Base-by-base conservation (phyloP, 169 alveolate genomes). In the Cyclospora cayetanensis region DNA sequence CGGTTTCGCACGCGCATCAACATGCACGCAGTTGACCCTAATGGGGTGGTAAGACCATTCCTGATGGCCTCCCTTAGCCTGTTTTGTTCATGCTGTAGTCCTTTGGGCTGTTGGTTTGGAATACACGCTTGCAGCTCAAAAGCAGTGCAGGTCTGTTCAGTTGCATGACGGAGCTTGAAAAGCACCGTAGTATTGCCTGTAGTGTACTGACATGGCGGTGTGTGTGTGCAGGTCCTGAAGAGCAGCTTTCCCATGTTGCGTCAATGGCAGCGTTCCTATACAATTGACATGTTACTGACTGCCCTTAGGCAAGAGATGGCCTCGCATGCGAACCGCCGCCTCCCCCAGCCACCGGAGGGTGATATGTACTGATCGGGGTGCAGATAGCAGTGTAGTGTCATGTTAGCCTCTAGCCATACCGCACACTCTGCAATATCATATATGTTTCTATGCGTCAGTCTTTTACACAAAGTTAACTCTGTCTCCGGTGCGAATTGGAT, bases 291-390 rank as follows among this genome's bases (percentile, higher is more conserved):
- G 25, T 96, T 98, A 43, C 92, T 98, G 65, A 95, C 96, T 15
- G 98, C 97, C 41, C 93, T 98, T 39, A 96, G 99, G 91, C 97
- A 97, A 66, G 99, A 98, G 87, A 98, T 98, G 99, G 96, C 97
- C 82, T 89, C 96, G 0, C 94, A 96, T 42, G 95, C 96, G 29
- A 98, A 97, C 85, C 96, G 98, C 89, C 92, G 98, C 90, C 95
- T 97, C 42, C 97, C 96, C 27, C 99, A 98, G 93, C 99, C 99
- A n/a, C 98, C 98, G n/a, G 99, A 98, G 94, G 99, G 99, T 34
- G 96, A 96, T 31, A 94, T 89, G 90, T 98, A 97, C 93, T 93
- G 87, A 77, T 11, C 55, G 7, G 60, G 7, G 60, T 15, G 60
- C n/a, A 46, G n/a, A n/a, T n/a, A n/a, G n/a, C n/a, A n/a, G n/a